Evolutionary conservation across 345 rosid species (phyloP).

Genomic region (Eucalyptus microcorys): DNA sequence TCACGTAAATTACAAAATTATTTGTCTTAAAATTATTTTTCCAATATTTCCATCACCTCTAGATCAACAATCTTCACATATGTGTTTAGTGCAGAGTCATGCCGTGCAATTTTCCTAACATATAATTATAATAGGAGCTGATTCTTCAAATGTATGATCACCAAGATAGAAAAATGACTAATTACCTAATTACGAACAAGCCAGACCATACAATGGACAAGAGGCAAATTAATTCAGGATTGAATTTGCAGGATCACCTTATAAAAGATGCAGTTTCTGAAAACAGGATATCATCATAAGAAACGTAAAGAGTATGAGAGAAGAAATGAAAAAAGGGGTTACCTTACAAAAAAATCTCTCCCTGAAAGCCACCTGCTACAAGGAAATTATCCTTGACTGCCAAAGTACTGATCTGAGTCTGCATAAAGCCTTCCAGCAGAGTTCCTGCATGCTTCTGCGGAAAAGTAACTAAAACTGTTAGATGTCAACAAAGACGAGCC

Average conservation of each 20-base stretch:
- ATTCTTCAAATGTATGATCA: background rate
- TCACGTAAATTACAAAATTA: background rate
- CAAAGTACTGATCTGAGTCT: constrained; percentile 50
- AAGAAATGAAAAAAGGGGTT: background rate
- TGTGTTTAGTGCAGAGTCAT: background rate
- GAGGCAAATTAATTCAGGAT: background rate
- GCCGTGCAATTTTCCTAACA: background rate
- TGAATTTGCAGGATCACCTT: background rate
- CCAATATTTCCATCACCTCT: background rate
- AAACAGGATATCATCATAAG: background rate
- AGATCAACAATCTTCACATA: background rate
- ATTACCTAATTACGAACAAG: background rate
- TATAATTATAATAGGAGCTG: background rate
- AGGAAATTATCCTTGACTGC: constrained; percentile 37
- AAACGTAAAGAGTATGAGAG: background rate
- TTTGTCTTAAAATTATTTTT: background rate
- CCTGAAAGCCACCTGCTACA: constrained; percentile 58
- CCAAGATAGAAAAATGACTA: background rate
- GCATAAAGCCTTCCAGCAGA: constrained; percentile 42
- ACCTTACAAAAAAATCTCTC: constrained; percentile 60
- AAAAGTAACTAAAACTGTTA: background rate
- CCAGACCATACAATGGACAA: background rate
- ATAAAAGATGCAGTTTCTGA: background rate
- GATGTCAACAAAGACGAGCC: background rate
- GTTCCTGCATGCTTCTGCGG: constrained; percentile 41